phyloP scores from a whole-genome alignment of 2,329 filamentous ascomycete genomes.

The Aspergillus pseudoviridinutans region DNA sequence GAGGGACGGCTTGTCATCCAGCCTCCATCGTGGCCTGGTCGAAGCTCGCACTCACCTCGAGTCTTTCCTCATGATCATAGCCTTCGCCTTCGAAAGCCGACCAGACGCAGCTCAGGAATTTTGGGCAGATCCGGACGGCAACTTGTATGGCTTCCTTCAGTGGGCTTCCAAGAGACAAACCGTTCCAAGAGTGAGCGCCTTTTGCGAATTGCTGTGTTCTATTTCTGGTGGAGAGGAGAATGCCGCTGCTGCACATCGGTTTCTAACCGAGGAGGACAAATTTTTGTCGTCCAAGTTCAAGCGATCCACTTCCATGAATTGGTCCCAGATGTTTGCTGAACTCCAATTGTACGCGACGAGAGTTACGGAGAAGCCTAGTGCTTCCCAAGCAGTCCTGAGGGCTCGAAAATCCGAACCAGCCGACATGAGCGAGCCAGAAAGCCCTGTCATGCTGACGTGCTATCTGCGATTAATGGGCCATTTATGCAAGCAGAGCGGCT shows the following conservation, averaged over 20 bases:
- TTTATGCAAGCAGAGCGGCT: conserved; percentile 68
- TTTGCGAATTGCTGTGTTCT: conserved; percentile 92
- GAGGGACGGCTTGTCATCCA: conserved; percentile 40
- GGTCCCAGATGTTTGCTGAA: conserved; percentile 89
- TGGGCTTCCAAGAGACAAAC: conserved; percentile 96
- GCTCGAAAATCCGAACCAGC: conserved; percentile 60
- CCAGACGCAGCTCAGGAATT: conserved; percentile 82
- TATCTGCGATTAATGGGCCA: conserved; percentile 86
- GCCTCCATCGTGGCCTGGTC: conserved; percentile 37
- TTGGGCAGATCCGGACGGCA: conserved; percentile 89
- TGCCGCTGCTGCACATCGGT: conserved; percentile 79
- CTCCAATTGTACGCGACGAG: conserved; percentile 77
- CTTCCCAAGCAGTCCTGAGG: conserved; percentile 54
- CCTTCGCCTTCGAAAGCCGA: conserved; percentile 83
- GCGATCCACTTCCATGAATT: conserved; percentile 80
- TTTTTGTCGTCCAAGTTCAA: conserved; percentile 73
- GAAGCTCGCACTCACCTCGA: conserved; percentile 63
- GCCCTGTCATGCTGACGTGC: conserved; percentile 92
- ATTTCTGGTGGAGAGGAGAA: conserved; percentile 79
- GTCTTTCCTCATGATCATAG: conserved; percentile 85
- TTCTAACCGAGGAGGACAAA: conserved; percentile 79
- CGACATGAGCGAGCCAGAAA: conserved; percentile 83
- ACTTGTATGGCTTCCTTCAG: conserved; percentile 88
- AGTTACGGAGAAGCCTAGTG: conserved; percentile 66
- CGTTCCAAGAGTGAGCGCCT: conserved; percentile 91